Base-by-base conservation (phyloP, 108 stramenopile species). In the Seminavis robusta region DNA sequence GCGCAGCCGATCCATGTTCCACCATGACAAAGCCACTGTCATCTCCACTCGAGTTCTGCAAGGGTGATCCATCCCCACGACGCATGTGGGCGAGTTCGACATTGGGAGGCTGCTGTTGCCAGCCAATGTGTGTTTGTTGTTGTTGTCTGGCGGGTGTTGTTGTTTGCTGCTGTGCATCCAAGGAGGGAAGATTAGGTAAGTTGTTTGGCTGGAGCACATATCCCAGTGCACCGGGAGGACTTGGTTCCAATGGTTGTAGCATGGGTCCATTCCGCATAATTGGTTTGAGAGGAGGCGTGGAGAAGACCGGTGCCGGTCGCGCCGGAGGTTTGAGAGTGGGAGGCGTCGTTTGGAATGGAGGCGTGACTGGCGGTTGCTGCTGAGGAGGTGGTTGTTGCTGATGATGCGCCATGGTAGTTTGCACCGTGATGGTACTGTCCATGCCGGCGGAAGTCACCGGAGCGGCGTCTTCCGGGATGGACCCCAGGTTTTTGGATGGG, bases 11-110 rank as follows among this genome's bases (percentile, higher is more conserved):
- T 27, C 45, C 68, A 56, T 87, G 80, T 39, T 88, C 86, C 4
- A 92, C 91, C 71, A 92, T 84, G 37, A 92, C 87, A 69, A 87
- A 92, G 24, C 77, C 70, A 45, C 77, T 75, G 48, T 74, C 77
- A 56, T 64, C 69, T 3, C 47, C 60, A n/a, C n/a, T n/a, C n/a
- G n/a, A n/a, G n/a, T n/a, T n/a, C n/a, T n/a, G n/a, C n/a, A n/a
- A n/a, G n/a, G n/a, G n/a, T n/a, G n/a, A n/a, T n/a, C n/a, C n/a
- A n/a, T n/a, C n/a, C n/a, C n/a, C n/a, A n/a, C 8, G 79, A 81
- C 33, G 70, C 72, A 39, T 63, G 80, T 15, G 71, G 69, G 33
- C 47, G 62, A 20, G 78, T 56, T 77, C 71, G 1, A 72, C 53
- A 32, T 31, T 56, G 4, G 30, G 46, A 42, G 23, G 11, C 8